Evolutionary conservation across 176 grass and related monocot species (phyloP), one percentile per base, ranked within the genome.

Genomic region (Melocanna baccifera): DNA sequence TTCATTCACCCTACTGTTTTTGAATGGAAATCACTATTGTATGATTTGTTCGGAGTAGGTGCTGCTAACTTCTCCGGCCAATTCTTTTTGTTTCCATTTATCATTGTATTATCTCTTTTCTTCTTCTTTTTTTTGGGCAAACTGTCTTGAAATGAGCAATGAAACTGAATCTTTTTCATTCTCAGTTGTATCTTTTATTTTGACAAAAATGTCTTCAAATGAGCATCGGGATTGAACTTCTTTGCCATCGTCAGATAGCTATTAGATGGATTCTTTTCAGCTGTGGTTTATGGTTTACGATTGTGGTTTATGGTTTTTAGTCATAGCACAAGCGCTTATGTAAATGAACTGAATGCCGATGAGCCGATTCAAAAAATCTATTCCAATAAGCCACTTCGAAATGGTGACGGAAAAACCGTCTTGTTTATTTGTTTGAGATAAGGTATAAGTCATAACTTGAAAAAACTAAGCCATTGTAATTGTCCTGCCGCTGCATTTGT

Each of bases 1-100:
- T 76, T 84, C 61, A 81, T 87, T 88, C 56, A 65, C 10, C 43
- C 28, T 46, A 28, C 34, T 87, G 62, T 76, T 88, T 68, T 76
- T 78, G 15, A 76, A 91, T 91, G 75, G 86, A 81, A 73, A 84
- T 64, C 30, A 45, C 3, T 85, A 69, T 69, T 37, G 11, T 69
- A 69, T 77, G 29, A 23, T 78, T 83, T 81, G 13, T 40, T 81
- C 58, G 0, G 67, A 80, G 81, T 57, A 79, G 58, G 10, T 57
- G 67, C 43, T 46, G 75, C 43, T 36, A 47, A 61, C 39, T 82
- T 71, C 72, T 68, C 46, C 9, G 43, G 57, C 34, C 30, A 42
- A 77, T 83, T 83, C 16, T 82, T 82, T 87, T 8, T 41, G 12
- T 46, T 16, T 22, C 28, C 28, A 57, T 25, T 76, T 39, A 4